These are phyloP conservation scores for Wickerhamomyces silvicola DNA, from an alignment of 805 yeast species.

Conservation along the genomic window DNA sequence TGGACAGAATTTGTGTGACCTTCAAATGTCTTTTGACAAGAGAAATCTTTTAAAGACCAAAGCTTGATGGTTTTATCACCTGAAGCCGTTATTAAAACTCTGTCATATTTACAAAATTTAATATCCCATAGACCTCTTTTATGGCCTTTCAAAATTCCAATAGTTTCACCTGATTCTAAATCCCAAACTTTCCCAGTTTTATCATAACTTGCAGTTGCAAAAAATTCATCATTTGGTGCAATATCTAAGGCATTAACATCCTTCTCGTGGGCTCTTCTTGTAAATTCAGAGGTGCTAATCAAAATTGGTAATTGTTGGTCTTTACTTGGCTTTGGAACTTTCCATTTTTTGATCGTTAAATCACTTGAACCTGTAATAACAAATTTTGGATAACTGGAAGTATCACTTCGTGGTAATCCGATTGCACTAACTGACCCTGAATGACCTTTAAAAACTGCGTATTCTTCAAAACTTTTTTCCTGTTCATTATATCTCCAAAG, in stretches of 20 bases:
- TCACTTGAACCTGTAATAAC: slow-evolving; percentile 91
- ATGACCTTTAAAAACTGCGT: slow-evolving; percentile 77
- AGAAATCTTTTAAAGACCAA: slow-evolving; percentile 79
- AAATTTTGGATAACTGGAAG: slow-evolving; percentile 44
- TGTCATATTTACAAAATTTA: slow-evolving; percentile 73
- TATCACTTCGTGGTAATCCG: slow-evolving; percentile 44
- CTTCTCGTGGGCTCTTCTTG: slow-evolving; percentile 94
- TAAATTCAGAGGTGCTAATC: slow-evolving; percentile 68
- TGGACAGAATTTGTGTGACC: slow-evolving; percentile 94
- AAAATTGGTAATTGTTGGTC: slow-evolving; percentile 19
- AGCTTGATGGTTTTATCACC: slow-evolving; percentile 88
- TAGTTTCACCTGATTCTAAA: slow-evolving; percentile 73
- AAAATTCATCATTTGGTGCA: slow-evolving; percentile 81
- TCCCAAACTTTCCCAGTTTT: slow-evolving; percentile 90
- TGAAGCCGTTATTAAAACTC: slow-evolving; percentile 71
- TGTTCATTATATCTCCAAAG: slow-evolving; percentile 66
- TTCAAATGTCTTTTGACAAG: slow-evolving; percentile 78
- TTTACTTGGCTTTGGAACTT: slow-evolving; percentile 65
- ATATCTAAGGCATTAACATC: slow-evolving; percentile 87
- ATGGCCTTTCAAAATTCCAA: slow-evolving; percentile 84
- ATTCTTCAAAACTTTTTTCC: slow-evolving; percentile 32
- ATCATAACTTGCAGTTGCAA: slow-evolving; percentile 94
- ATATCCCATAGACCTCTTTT: slow-evolving; percentile 94
- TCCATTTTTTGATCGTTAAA: slow-evolving; percentile 81
- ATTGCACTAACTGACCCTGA: slow-evolving; percentile 82